Evolutionary conservation across 805 yeast species (phyloP), one percentile per base, ranked within the genome.

Genomic region (Alloascoidea africana): DNA sequence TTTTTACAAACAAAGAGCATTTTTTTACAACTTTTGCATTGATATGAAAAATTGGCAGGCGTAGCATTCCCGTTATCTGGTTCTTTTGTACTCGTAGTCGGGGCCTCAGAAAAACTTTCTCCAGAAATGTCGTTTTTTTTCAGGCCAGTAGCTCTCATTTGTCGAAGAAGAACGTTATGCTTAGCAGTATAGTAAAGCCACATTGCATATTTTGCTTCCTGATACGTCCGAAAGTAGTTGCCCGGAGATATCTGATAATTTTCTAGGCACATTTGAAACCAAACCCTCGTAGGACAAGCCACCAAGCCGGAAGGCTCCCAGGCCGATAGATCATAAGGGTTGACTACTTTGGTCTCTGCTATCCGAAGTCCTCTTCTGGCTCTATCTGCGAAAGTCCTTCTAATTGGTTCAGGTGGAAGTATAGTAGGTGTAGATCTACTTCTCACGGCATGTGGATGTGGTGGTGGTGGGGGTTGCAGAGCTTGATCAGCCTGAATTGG

Each of bases 51-150:
- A 61, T 44, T 35, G 60, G 65, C 35, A 73, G 55, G 1, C 66
- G 67, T 0, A 77, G 76, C 3, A 79, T 73, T 2, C 73, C 59
- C 37, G 51, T 47, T 8, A 23, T 23, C 30, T 8, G 30, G n/a
- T n/a, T 8, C n/a, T n/a, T n/a, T n/a, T n/a, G n/a, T n/a, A n/a
- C n/a, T n/a, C n/a, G n/a, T n/a, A n/a, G n/a, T n/a, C n/a, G n/a
- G n/a, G n/a, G n/a, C n/a, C n/a, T n/a, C n/a, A n/a, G n/a, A n/a
- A n/a, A n/a, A n/a, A 23, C 30, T 23, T 8, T 23, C 30, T 8
- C 30, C 30, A 23, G 30, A 8, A 23, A n/a, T n/a, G n/a, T 23
- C 30, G n/a, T 23, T 23, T 8, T 8, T 8, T n/a, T n/a, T 23
- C n/a, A 23, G n/a, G n/a, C 30, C 30, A 8, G 30, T 23, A 8